Percentiles rank a stretch among this genome's conserved stretches.
phyloP scores from a whole-genome alignment of 257 asterid species.

The Nicotiana sylvestris region DNA sequence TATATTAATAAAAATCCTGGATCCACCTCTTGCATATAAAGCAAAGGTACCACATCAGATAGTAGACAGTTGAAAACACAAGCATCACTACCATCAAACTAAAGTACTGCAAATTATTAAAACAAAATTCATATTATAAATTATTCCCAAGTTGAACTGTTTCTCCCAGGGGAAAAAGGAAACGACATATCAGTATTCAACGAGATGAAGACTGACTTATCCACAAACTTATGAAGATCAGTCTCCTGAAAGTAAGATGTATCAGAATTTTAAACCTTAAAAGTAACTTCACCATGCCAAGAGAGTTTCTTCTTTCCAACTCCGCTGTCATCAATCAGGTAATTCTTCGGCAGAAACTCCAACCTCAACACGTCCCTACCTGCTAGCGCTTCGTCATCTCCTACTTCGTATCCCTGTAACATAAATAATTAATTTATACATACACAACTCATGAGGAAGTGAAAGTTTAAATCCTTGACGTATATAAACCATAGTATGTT shows the following conservation, averaged over 20 bases:
- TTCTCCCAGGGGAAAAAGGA: not conserved
- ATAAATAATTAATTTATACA: not conserved
- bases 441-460: not conserved
- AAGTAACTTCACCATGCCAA: conserved; percentile 30
- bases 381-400: not conserved
- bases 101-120: not conserved
- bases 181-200: not conserved
- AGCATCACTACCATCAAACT: not conserved
- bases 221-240: not conserved
- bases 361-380: conserved; percentile 4
- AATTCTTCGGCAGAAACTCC: conserved; percentile 12
- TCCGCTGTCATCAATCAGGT: conserved; percentile 5
- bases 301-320: conserved; percentile 27
- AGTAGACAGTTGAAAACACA: not conserved
- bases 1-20: not conserved
- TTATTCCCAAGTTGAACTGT: not conserved
- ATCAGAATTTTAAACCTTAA: conserved; percentile 22
- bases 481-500: not conserved
- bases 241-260: not conserved
- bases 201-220: not conserved
- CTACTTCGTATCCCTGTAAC: not conserved
- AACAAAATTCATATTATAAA: not conserved
- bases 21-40: not conserved
- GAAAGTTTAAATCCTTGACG: not conserved
- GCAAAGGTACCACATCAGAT: not conserved